Evolutionary conservation across 306 rosid genomes (phyloP), one percentile per base, ranked within the genome.

Genomic region (Dryas alaskensis): DNA sequence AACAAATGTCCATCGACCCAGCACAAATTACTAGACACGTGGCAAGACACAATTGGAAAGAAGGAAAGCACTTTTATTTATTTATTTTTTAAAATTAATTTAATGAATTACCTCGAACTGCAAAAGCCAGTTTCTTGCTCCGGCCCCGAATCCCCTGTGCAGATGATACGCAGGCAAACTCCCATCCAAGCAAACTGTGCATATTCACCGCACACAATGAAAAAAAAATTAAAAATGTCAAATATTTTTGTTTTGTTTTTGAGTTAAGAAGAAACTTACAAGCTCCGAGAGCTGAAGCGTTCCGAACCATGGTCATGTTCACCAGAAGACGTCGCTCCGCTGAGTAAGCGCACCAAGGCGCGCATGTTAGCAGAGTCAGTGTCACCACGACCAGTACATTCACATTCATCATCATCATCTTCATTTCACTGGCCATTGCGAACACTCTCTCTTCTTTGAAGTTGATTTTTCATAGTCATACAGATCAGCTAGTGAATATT

Each of bases 131-230:
- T 94, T 94, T 72, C 74, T 63, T 5, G 75, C 53, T 25, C 98
- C 96, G 22, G 89, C 88, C 10, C 98, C 98, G 78, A 73, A 87
- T 71, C 98, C 98, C 71, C 89, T 83, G 79, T 94, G 79, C 66
- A 84, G 76, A 67, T 91, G 98, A 77, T 94, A 94, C 65, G 96
- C 98, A 77, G 97, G 98, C 80, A 86, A 86, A 83, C 98, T 94
- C 59, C 97, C 98, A 64, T 94, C 98, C 89, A 94, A 84, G 84
- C 98, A 94, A 77, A 86, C 98, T 93, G 43, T 73, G 54, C 19
- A 42, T 49, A 55, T 47, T 19, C 64, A 19, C 65, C n/a, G 27
- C 49, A 31, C 37, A 2, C 42, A 63, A 16, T 22, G 22, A 72
- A 67, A 7, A 45, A 43, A 54, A 12, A 66, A 53, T 47, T 14